phyloP scores from a whole-genome alignment of 176 grass and related monocot species.

The Oropetium thomaeum region DNA sequence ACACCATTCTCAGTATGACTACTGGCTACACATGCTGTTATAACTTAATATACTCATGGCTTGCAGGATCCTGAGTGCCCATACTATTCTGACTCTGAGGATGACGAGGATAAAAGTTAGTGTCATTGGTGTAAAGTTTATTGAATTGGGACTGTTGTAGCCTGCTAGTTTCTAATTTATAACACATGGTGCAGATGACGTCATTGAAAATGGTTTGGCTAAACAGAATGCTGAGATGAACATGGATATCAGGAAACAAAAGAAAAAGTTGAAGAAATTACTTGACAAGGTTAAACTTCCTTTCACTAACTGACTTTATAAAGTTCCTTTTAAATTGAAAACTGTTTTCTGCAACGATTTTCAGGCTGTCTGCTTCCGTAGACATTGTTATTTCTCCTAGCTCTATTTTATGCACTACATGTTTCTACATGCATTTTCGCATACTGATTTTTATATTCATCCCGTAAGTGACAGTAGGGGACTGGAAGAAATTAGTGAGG shows the following conservation, averaged over 20 bases:
- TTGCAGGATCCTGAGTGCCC: conserved; percentile 69
- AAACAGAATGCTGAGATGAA: conserved; percentile 58
- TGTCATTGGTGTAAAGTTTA: not conserved
- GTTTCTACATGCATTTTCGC: no score
- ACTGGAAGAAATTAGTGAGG: not conserved
- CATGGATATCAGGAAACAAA: conserved; percentile 50
- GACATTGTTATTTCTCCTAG: not conserved
- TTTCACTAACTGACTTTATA: not conserved
- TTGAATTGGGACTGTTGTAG: not conserved
- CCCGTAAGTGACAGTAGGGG: not conserved
- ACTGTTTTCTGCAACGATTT: not conserved
- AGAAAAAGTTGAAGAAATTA: conserved; percentile 72
- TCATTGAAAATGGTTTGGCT: conserved; percentile 33
- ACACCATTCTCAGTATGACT: not conserved
- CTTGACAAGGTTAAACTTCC: conserved; percentile 55
- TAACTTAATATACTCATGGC: conserved; percentile 21
- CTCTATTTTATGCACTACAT: no score
- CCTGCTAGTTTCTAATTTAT: conserved; percentile 15
- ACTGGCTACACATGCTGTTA: not conserved
- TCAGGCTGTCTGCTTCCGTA: not conserved
- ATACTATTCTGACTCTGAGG: conserved; percentile 77
- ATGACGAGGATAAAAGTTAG: conserved; percentile 44
- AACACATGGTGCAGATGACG: conserved; percentile 43
- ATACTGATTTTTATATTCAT: not conserved
- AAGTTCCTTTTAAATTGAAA: not conserved